Evolutionary conservation across 345 rosid species (phyloP).

Genomic region (Syzygium aqueum): DNA sequence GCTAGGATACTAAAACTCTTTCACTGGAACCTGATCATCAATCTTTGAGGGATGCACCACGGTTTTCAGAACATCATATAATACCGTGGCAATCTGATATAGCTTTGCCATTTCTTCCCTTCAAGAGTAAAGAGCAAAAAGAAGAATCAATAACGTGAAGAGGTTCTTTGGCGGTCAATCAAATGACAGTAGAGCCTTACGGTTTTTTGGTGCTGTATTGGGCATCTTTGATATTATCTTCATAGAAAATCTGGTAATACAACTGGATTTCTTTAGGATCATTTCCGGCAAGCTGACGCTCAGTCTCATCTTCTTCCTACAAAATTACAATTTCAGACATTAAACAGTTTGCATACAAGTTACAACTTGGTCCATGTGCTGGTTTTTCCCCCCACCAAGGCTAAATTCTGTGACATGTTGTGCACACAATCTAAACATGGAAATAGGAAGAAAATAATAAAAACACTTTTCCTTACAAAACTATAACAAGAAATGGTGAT

Average conservation of each 20-base stretch:
- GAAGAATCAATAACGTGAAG: neutral
- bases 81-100: conserved; percentile 77
- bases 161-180: neutral
- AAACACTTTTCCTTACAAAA: neutral
- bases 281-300: conserved; percentile 22
- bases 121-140: conserved; percentile 13
- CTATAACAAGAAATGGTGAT: neutral
- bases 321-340: conserved; percentile 4
- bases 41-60: conserved; percentile 44
- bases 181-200: conserved; percentile 35
- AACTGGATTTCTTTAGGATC: conserved; percentile 65
- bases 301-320: conserved; percentile 58
- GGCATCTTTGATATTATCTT: conserved; percentile 44
- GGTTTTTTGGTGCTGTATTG: conserved; percentile 53
- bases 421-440: neutral
- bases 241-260: conserved; percentile 62
- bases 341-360: neutral
- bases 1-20: neutral
- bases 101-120: conserved; percentile 95
- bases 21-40: conserved; percentile 47
- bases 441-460: neutral
- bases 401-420: neutral
- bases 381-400: neutral
- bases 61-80: conserved; percentile 66
- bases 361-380: neutral